Evolutionary conservation across 352 stramenopile genomes (phyloP).

Genomic region (Globisporangium barbulae): DNA sequence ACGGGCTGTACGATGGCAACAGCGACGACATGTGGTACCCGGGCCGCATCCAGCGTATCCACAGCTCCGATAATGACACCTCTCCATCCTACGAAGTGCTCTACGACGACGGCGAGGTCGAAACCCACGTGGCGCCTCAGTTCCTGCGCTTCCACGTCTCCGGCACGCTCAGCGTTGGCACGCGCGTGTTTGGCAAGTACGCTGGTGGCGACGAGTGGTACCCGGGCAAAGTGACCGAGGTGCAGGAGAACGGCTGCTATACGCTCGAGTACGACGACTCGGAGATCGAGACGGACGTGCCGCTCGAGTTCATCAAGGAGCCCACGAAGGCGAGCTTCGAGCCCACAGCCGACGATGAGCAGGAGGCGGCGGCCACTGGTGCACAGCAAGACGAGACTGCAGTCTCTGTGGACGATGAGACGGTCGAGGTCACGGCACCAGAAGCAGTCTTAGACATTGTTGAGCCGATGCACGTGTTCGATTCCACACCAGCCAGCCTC

Average conservation of each 20-base stretch:
- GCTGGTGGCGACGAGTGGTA: constrained; percentile 71
- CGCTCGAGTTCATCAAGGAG: constrained; percentile 52
- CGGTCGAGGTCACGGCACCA: background rate
- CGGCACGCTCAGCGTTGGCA: constrained; percentile 76
- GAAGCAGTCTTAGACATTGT: background rate
- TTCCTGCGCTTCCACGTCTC: constrained; percentile 47
- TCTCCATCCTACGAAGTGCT: constrained; percentile 44
- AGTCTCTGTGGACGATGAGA: constrained; percentile 1
- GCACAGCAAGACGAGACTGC: background rate
- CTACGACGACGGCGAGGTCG: constrained; percentile 77
- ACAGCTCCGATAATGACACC: constrained; percentile 18
- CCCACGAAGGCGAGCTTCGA: constrained; percentile 12
- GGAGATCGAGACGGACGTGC: constrained; percentile 61
- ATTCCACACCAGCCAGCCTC: background rate
- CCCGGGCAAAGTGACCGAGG: constrained; percentile 51
- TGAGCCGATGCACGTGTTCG: background rate
- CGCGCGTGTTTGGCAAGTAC: constrained; percentile 66
- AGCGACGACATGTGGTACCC: constrained; percentile 79
- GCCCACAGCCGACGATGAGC: background rate
- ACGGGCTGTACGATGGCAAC: constrained; percentile 82
- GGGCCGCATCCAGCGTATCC: constrained; percentile 34
- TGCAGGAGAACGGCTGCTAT: constrained; percentile 62
- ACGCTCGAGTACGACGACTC: constrained; percentile 80
- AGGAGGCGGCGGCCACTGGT: too few relatives aligned
- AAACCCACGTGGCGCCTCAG: constrained; percentile 33